phyloP scores from a whole-genome alignment of 75 land plant genomes.

The Chamaecyparis obtusa region DNA sequence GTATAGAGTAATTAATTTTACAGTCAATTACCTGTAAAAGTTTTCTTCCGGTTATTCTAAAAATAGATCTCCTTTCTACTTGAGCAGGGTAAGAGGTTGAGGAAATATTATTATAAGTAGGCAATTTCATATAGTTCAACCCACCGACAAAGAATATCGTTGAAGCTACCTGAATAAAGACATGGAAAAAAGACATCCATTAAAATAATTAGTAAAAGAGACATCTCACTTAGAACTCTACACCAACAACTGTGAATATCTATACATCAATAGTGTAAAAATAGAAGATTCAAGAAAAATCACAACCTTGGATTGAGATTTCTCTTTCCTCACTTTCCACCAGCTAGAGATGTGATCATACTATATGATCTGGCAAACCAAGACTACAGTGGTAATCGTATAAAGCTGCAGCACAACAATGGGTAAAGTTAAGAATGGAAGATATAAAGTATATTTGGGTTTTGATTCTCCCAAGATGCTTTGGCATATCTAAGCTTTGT shows the following conservation, averaged over 20 bases:
- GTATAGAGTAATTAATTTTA: too few species aligned
- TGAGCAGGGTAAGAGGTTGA: neutral
- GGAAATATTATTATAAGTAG: neutral
- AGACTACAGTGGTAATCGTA: constrained; percentile 58
- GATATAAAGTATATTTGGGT: too few species aligned
- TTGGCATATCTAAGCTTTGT: too few species aligned
- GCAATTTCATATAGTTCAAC: neutral
- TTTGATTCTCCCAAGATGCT: too few species aligned
- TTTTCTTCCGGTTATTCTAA: constrained; percentile 31
- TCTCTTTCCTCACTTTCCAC: constrained; percentile 10
- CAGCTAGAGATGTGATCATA: constrained; percentile 43
- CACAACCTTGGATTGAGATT: constrained; percentile 10
- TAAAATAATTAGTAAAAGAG: neutral
- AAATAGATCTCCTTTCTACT: constrained; percentile 10
- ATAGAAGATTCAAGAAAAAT: neutral
- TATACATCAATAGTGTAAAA: neutral
- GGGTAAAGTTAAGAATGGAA: too few species aligned
- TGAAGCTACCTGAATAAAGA: constrained; percentile 20
- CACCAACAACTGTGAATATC: neutral
- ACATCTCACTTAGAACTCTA: neutral
- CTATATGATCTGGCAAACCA: constrained; percentile 58
- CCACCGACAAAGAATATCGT: constrained; percentile 30
- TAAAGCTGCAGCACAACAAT: constrained; percentile 53
- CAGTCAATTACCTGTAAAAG: constrained; percentile 37
- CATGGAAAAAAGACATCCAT: neutral